Base-by-base conservation (phyloP, 2,329 filamentous ascomycete species). In the Cadophora luteo-olivacea region DNA sequence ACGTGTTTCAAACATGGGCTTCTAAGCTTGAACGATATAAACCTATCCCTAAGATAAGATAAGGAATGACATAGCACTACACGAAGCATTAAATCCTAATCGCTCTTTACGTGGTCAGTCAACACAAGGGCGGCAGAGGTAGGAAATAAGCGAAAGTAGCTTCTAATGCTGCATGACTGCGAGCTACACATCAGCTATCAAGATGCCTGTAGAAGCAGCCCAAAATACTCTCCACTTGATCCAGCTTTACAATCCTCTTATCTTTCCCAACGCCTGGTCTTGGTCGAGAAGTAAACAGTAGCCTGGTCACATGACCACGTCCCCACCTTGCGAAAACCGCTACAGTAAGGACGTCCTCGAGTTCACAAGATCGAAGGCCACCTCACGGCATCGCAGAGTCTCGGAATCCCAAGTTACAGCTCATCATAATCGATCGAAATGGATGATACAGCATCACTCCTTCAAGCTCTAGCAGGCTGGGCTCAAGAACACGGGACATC, bases 401-500 rank as follows among this genome's bases (percentile, higher is more conserved):
- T 22, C 38, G 2, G 0, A 6, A 3, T 29, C 29, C 9, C 19
- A n/a, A 2, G 51, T 4, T 32, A 12, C 22, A 5, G 4, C 11
- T 1, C 12, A n/a, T 9, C 33, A 45, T 12, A n/a, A 2, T 12
- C 14, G 32, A 22, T 33, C 3, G 1, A 12, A 62, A 49, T 49
- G 41, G 16, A 49, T 22, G 24, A 12, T 11, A 4, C 16, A 29
- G 22, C 29, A 4, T 19, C 25, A 1, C 25, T 8, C 24, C 19
- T 32, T 33, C 41, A 57, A 32, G 24, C 51, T 58, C 54, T 67
- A 7, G 8, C 84, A n/a, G 68, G 75, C 5, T 89, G 87, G 87
- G 83, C 83, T 4, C 74, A 72, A 29, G 73, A 76, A 0, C 79
- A 84, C 67, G 83, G 84, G 7, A 85, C 83, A 14, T 68, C 68